These are phyloP conservation scores for Kazachstania viticola DNA, from an alignment of 805 yeast species.

Conservation along the genomic window DNA sequence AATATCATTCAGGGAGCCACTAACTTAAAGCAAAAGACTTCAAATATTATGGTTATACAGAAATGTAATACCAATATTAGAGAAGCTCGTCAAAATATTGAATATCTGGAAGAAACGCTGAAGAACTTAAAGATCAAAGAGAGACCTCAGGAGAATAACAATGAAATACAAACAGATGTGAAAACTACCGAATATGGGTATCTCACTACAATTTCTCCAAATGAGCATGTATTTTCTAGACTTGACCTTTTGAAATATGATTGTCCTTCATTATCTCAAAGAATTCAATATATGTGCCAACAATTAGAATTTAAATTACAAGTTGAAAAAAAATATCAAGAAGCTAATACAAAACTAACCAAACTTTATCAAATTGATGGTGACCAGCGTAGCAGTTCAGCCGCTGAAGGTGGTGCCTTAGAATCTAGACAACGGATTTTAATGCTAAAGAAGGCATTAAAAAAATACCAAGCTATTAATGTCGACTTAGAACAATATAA, in stretches of 20 bases:
- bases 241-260: constrained; percentile 83
- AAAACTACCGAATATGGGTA: constrained; percentile 17
- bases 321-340: constrained; percentile 86
- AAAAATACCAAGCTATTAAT: constrained; percentile 82
- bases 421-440: constrained; percentile 83
- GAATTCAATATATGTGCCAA: constrained; percentile 91
- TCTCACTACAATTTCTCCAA: constrained; percentile 30
- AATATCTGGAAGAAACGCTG: constrained; percentile 71
- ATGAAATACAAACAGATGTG: constrained; percentile 2
- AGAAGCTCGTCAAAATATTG: constrained; percentile 86
- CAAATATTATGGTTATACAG: constrained; percentile 74
- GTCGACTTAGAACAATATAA: constrained; percentile 49
- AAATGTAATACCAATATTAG: constrained; percentile 82
- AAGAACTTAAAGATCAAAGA: constrained; percentile 36
- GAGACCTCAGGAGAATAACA: constrained; percentile 2
- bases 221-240: constrained; percentile 40
- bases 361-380: constrained; percentile 84
- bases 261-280: constrained; percentile 87
- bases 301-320: constrained; percentile 88
- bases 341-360: constrained; percentile 82
- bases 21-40: constrained; percentile 64
- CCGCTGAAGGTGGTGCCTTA: constrained; percentile 77
- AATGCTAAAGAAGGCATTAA: constrained; percentile 69
- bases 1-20: constrained; percentile 84
- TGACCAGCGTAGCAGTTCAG: constrained; percentile 71